phyloP scores from a whole-genome alignment of 1,139 yeast genomes.

The Nakaseomyces glabratus region DNA sequence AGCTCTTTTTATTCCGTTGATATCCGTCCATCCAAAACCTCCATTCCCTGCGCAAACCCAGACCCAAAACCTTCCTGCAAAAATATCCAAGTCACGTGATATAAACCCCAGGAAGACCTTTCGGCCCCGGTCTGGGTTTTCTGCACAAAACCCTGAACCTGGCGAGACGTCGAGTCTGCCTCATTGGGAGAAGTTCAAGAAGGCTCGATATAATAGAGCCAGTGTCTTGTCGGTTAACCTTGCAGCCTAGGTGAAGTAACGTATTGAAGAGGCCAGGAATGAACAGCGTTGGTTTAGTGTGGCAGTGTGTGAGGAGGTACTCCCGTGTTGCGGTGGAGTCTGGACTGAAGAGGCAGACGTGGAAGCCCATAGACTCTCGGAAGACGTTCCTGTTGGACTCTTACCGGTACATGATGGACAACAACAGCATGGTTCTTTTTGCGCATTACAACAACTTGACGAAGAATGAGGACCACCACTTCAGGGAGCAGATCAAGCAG shows the following conservation, averaged over 20 bases:
- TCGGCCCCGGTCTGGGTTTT: too few relatives aligned
- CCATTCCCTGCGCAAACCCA: too few relatives aligned
- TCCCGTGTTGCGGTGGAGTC: background rate
- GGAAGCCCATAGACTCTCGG: slow-evolving; percentile 51
- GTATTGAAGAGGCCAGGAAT: background rate
- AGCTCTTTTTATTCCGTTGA: too few relatives aligned
- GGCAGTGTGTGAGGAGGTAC: slow-evolving; percentile 5
- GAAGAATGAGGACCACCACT: slow-evolving; percentile 54
- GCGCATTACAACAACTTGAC: slow-evolving; percentile 77
- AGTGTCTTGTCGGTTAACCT: too few relatives aligned
- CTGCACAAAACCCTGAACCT: too few relatives aligned
- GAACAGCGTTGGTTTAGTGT: background rate
- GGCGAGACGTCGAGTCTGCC: too few relatives aligned
- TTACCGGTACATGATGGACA: slow-evolving; percentile 62
- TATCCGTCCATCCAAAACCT: too few relatives aligned
- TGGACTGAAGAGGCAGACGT: slow-evolving; percentile 30
- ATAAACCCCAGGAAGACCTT: too few relatives aligned
- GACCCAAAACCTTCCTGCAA: too few relatives aligned
- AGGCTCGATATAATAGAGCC: too few relatives aligned
- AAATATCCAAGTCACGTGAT: too few relatives aligned
- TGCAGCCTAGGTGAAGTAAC: background rate
- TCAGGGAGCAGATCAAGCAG: slow-evolving; percentile 53
- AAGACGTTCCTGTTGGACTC: slow-evolving; percentile 78
- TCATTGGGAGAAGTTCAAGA: too few relatives aligned
- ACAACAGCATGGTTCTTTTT: slow-evolving; percentile 59